Percentiles rank a stretch among this genome's conserved stretches.
These are phyloP conservation scores for Ophiostoma piceae DNA, from an alignment of 2,329 filamentous ascomycete species.

Conservation along the genomic window DNA sequence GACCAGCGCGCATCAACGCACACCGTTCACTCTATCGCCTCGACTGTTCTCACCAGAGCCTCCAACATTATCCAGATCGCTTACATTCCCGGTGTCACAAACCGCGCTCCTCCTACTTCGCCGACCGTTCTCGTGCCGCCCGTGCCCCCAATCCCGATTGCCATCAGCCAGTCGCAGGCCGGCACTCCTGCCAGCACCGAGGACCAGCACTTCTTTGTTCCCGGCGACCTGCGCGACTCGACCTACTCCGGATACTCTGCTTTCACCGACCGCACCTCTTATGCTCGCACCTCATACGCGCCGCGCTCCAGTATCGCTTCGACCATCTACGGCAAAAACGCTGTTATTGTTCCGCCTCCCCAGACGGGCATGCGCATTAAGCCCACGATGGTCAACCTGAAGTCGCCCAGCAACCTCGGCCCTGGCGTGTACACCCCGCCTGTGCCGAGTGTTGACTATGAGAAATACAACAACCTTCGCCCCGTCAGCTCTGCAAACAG, in stretches of 20 bases:
- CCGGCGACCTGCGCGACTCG: constrained; percentile 82
- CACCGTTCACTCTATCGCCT: constrained; percentile 87
- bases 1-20: constrained; percentile 71
- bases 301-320: constrained; percentile 75
- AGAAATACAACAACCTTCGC: constrained; percentile 47
- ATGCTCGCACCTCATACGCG: constrained; percentile 53
- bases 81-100: constrained; percentile 95
- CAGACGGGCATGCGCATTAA: constrained; percentile 84
- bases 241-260: constrained; percentile 75
- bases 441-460: constrained; percentile 65
- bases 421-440: constrained; percentile 56
- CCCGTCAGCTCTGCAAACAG: constrained; percentile 50
- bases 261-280: constrained; percentile 57
- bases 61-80: constrained; percentile 99
- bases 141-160: constrained; percentile 81
- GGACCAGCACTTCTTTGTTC: constrained; percentile 90
- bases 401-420: constrained; percentile 51
- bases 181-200: constrained; percentile 55
- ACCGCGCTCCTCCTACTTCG: constrained; percentile 79
- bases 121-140: constrained; percentile 79
- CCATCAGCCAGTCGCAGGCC: constrained; percentile 41
- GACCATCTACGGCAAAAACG: constrained; percentile 89
- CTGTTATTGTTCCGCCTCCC: constrained; percentile 73
- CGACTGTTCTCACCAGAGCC: constrained; percentile 87
- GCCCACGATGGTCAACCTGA: constrained; percentile 89